Conservation (phyloP, 2,329 filamentous ascomycete genomes). For the Xenosphaeropsis pyriputrescens region DNA sequence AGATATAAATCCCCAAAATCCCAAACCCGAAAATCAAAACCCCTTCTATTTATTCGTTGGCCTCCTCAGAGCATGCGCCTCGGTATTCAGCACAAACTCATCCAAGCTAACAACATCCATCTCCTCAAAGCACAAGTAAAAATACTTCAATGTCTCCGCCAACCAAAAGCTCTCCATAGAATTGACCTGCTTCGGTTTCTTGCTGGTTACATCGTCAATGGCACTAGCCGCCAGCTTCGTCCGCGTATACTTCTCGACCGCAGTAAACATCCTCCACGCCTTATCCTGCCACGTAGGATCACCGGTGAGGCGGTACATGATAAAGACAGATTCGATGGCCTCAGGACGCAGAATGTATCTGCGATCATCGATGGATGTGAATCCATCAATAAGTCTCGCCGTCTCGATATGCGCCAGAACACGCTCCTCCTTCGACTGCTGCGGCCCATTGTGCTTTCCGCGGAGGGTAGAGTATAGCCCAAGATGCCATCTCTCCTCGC, state of each 20-base stretch:
- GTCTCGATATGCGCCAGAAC: not conserved
- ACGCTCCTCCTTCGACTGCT: not conserved
- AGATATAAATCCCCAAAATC: too few relatives aligned
- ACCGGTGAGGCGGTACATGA: slow-evolving; percentile 25
- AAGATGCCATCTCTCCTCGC: slow-evolving; percentile 3
- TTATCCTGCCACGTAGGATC: slow-evolving; percentile 18
- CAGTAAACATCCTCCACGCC: slow-evolving; percentile 28
- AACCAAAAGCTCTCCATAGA: slow-evolving; percentile 48
- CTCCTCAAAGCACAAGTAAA: slow-evolving; percentile 64
- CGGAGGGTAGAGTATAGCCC: not conserved
- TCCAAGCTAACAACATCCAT: slow-evolving; percentile 45
- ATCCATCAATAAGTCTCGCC: slow-evolving; percentile 29
- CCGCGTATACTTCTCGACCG: slow-evolving; percentile 22
- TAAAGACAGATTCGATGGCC: slow-evolving; percentile 51
- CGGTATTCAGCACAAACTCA: slow-evolving; percentile 39
- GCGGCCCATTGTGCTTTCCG: not conserved
- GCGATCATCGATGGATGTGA: slow-evolving; percentile 22
- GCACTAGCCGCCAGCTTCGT: slow-evolving; percentile 24
- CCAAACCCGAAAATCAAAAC: too few relatives aligned
- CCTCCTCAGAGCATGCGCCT: slow-evolving; percentile 13
- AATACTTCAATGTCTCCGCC: slow-evolving; percentile 63
- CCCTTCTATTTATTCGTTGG: not conserved
- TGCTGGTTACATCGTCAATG: slow-evolving; percentile 20
- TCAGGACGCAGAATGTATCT: slow-evolving; percentile 38
- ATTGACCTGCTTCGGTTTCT: slow-evolving; percentile 20